phyloP scores from a whole-genome alignment of 257 asterid genomes.

The Nicotiana undulata region DNA sequence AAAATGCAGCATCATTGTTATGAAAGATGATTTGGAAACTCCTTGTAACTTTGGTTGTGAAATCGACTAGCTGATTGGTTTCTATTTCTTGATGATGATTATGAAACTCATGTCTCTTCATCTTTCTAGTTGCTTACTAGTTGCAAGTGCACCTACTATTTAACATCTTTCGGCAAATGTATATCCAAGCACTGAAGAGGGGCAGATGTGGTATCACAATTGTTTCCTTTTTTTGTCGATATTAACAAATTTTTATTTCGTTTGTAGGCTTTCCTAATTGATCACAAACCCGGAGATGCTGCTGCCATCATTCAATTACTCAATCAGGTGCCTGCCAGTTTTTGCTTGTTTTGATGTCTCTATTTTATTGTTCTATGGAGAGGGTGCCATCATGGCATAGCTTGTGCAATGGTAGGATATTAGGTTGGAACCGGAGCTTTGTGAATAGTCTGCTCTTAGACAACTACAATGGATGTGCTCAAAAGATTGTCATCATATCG shows the following conservation, averaged over 20 bases:
- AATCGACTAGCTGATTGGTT: neutral
- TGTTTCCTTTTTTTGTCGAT: neutral
- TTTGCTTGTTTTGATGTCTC: neutral
- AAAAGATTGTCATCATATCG: neutral
- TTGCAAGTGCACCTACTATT: neutral
- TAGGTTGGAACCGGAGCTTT: neutral
- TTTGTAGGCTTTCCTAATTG: conserved; percentile 73
- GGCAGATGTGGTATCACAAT: neutral
- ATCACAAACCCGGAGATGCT: conserved; percentile 62
- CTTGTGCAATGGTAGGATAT: neutral
- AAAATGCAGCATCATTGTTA: neutral
- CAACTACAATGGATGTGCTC: neutral
- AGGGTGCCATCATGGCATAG: neutral
- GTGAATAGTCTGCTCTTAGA: neutral
- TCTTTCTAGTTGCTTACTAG: neutral
- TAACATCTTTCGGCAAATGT: neutral
- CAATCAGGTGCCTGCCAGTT: conserved; percentile 43
- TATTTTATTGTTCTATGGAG: neutral
- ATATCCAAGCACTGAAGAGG: neutral
- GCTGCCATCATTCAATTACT: conserved; percentile 66
- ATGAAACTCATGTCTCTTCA: neutral
- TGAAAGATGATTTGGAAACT: neutral
- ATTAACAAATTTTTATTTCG: conserved; percentile 8
- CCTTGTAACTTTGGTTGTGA: neutral
- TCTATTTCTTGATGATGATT: neutral